Conservation (phyloP, 495 filamentous ascomycete genomes). For the Gamarada debralockiae region DNA sequence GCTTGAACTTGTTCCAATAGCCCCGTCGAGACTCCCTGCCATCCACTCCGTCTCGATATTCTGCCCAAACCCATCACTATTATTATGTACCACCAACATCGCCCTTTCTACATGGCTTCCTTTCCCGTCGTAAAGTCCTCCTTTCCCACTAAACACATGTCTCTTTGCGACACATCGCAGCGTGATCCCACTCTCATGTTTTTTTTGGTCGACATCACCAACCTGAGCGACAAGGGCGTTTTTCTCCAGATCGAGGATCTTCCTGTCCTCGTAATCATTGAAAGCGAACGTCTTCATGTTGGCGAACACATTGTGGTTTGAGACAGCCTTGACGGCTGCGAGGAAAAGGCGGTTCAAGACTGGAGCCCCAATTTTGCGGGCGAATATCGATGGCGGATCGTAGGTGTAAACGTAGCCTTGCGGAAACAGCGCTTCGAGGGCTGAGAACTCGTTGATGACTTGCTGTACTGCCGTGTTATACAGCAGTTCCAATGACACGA, state of each 20-base stretch:
- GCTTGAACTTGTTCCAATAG: slow-evolving; percentile 22
- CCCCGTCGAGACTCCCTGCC: slow-evolving; percentile 22
- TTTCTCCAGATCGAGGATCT: slow-evolving; percentile 1
- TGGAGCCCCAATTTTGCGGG: slow-evolving; percentile 16
- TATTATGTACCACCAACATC: slow-evolving; percentile 25
- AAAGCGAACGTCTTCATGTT: slow-evolving; percentile 20
- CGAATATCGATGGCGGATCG: slow-evolving; percentile 25
- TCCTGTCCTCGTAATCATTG: slow-evolving; percentile 20
- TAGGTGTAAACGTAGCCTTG: slow-evolving; percentile 24
- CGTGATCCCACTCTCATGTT: too few species aligned
- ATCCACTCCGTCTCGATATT: slow-evolving; percentile 23
- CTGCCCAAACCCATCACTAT: slow-evolving; percentile 25
- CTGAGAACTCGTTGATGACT: slow-evolving; percentile 18
- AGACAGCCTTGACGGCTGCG: slow-evolving; percentile 13
- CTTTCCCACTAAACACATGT: slow-evolving; percentile 14
- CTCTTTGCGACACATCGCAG: too few species aligned
- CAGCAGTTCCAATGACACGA: slow-evolving; percentile 19
- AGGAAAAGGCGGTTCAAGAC: slow-evolving; percentile 20
- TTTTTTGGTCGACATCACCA: too few species aligned
- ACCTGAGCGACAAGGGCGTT: too few species aligned
- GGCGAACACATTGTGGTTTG: slow-evolving; percentile 9
- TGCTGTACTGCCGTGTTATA: slow-evolving; percentile 19
- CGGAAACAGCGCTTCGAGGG: slow-evolving; percentile 22
- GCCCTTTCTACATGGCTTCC: slow-evolving; percentile 3
- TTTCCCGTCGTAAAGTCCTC: slow-evolving; percentile 12